Conservation (phyloP, 2,329 filamentous ascomycete genomes). For the Epichloe typhina region DNA sequence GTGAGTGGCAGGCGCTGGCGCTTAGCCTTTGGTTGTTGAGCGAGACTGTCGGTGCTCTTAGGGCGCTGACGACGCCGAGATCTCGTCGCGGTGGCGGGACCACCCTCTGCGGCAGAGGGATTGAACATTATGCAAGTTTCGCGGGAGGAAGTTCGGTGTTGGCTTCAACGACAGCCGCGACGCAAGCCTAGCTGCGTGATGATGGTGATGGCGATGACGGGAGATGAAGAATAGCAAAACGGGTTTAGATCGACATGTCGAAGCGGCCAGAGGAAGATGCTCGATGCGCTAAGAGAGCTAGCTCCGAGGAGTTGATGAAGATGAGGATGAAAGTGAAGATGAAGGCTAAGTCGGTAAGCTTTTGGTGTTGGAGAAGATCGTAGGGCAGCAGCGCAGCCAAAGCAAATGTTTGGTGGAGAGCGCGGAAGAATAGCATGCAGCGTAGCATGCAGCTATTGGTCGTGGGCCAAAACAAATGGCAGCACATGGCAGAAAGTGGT, state of each 20-base stretch:
- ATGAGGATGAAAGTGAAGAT: background rate
- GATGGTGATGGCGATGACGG: background rate
- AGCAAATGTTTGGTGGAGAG: constrained; percentile 8
- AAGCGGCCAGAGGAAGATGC: constrained; percentile 1
- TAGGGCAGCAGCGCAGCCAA: constrained; percentile 7
- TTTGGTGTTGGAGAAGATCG: constrained; percentile 1
- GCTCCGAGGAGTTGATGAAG: background rate
- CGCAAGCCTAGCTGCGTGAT: background rate
- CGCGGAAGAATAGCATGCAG: constrained; percentile 10
- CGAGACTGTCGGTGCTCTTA: constrained; percentile 38
- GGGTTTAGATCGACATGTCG: constrained; percentile 8
- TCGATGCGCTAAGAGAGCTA: constrained; percentile 2
- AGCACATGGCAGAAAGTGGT: constrained; percentile 6
- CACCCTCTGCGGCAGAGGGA: constrained; percentile 35
- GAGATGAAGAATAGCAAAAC: background rate
- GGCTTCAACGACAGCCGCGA: constrained; percentile 2
- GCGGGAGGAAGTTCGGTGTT: background rate
- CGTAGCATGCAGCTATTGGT: constrained; percentile 15
- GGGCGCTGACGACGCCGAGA: constrained; percentile 50
- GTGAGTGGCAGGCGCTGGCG: constrained; percentile 44
- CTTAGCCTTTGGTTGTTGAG: constrained; percentile 49
- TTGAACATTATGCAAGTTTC: constrained; percentile 41
- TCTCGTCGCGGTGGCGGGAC: constrained; percentile 42
- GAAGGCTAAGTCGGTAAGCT: background rate
- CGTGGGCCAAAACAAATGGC: constrained; percentile 17